Evolutionary conservation across 164 flowering plant species (phyloP).

Genomic region (Warburgia ugandensis): DNA sequence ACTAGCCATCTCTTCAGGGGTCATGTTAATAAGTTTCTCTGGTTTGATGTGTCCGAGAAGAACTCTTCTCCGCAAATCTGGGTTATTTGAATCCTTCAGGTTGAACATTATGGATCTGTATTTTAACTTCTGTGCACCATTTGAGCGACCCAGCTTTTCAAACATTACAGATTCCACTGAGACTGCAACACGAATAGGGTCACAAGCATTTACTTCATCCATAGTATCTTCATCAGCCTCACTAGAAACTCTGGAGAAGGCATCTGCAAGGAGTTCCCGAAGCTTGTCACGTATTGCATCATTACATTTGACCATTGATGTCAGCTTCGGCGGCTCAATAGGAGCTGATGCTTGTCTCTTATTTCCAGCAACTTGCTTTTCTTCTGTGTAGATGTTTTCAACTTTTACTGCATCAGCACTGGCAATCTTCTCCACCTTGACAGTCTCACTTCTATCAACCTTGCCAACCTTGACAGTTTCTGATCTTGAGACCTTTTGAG

Average conservation of each 20-base stretch:
- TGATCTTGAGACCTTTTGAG: constrained; percentile 21
- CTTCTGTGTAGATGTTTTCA: constrained; percentile 34
- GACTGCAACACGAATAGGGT: constrained; percentile 72
- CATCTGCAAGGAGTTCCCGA: constrained; percentile 68
- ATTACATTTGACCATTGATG: constrained; percentile 56
- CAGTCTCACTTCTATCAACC: constrained; percentile 11
- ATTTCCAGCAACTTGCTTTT: constrained; percentile 13
- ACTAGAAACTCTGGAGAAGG: constrained; percentile 47
- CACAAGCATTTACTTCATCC: constrained; percentile 51
- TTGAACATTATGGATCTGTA: constrained; percentile 89
- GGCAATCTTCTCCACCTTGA: too few relatives aligned
- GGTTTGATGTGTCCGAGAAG: constrained; percentile 69
- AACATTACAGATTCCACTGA: constrained; percentile 74
- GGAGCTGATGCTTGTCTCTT: constrained; percentile 31
- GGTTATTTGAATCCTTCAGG: constrained; percentile 73
- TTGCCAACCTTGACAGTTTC: constrained; percentile 26
- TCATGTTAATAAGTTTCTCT: constrained; percentile 47
- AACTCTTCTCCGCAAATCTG: constrained; percentile 79
- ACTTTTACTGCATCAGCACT: too few relatives aligned
- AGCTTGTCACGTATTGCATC: constrained; percentile 69
- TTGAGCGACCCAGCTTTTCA: constrained; percentile 69
- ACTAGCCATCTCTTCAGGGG: constrained; percentile 87
- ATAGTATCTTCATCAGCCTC: constrained; percentile 51
- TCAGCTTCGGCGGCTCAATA: constrained; percentile 53
- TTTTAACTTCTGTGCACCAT: constrained; percentile 63